Evolutionary conservation across 768 basidiomycete genomes (phyloP).

Genomic region (Trametes cinnabarina): DNA sequence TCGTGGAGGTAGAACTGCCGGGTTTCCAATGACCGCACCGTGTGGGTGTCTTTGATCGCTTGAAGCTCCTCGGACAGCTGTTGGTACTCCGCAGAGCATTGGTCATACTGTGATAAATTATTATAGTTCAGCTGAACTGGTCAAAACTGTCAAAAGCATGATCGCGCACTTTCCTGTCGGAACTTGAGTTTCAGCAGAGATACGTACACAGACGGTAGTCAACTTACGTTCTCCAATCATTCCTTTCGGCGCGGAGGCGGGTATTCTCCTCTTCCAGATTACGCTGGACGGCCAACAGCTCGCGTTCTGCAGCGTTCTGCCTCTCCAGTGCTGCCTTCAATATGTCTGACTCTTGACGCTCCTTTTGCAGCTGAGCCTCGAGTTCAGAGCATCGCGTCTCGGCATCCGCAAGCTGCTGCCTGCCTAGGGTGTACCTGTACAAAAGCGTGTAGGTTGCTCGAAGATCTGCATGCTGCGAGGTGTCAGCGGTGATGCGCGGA

Average conservation of each 20-base stretch:
- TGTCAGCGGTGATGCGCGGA: neutral
- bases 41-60: conserved; percentile 15
- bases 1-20: conserved; percentile 21
- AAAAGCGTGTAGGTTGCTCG: conserved; percentile 24
- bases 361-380: conserved; percentile 22
- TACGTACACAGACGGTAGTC: no score
- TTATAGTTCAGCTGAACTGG: neutral
- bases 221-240: conserved; percentile 30
- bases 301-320: conserved; percentile 47
- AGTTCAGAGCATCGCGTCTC: conserved; percentile 19
- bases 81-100: conserved; percentile 20
- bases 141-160: neutral
- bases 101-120: conserved; percentile 16
- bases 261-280: conserved; percentile 53
- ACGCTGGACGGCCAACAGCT: conserved; percentile 51
- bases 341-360: conserved; percentile 38
- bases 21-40: conserved; percentile 9
- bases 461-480: conserved; percentile 25
- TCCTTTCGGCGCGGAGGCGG: conserved; percentile 43
- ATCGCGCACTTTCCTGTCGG: conserved; percentile 29
- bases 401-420: conserved; percentile 12
- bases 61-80: conserved; percentile 24
- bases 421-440: conserved; percentile 18
- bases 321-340: conserved; percentile 42
- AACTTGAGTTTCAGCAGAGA: no score